Evolutionary conservation across 331 rosid species (phyloP).

Genomic region (Prunus yedoensis): DNA sequence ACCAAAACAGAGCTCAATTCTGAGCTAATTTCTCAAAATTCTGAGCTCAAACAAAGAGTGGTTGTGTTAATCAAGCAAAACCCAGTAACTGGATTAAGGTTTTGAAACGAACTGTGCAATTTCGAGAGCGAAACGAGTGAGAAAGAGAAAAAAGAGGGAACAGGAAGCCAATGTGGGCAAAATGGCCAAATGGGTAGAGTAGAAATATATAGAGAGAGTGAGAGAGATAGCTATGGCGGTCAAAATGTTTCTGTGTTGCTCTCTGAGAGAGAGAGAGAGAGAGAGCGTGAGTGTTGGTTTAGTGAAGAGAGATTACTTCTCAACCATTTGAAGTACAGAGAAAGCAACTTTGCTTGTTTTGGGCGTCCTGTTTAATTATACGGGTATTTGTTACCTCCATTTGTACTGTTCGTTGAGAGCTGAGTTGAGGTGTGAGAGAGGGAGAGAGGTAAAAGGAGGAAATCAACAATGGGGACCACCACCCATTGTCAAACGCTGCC

Average conservation of each 20-base stretch:
- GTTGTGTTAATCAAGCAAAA: not conserved
- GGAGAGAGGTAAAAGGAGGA: not conserved
- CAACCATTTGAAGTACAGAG: conserved; percentile 64
- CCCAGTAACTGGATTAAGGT: not conserved
- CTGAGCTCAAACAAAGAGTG: not conserved
- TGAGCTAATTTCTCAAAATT: not conserved
- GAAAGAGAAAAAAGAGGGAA: not conserved
- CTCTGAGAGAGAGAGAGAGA: not conserved
- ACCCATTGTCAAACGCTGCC: not conserved
- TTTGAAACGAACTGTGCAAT: conserved; percentile 5
- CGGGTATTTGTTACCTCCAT: conserved; percentile 16
- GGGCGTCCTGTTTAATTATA: conserved; percentile 36
- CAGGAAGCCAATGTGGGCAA: conserved; percentile 5
- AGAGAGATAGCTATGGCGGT: not conserved
- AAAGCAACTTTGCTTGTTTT: conserved; percentile 69
- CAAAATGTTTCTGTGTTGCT: not conserved
- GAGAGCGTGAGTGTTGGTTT: conserved; percentile 10
- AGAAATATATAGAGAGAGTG: not conserved
- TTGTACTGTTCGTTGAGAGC: conserved; percentile 35
- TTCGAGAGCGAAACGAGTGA: not conserved
- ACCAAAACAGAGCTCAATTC: conserved; percentile 28
- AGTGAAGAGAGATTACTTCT: not conserved
- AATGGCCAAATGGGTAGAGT: not conserved
- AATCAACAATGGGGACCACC: conserved; percentile 39
- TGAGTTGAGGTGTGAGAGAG: not conserved